phyloP scores from a whole-genome alignment of 208 protist genomes.

The Trypanosoma theileri region DNA sequence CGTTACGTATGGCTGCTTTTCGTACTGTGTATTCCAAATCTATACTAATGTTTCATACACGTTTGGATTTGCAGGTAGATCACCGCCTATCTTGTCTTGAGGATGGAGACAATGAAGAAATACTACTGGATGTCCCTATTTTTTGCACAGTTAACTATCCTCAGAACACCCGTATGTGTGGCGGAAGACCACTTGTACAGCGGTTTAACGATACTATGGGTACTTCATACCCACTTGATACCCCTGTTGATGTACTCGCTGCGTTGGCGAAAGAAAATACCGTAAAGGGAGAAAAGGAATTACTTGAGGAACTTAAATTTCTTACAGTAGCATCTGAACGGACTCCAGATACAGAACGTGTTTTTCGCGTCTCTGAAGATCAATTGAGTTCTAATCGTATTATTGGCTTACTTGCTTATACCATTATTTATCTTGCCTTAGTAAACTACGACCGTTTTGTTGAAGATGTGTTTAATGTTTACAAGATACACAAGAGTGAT shows the following conservation, averaged over 20 bases:
- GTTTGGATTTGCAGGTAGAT: conserved; percentile 86
- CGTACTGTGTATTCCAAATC: conserved; percentile 90
- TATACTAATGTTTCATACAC: conserved; percentile 80
- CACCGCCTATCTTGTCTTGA: conserved; percentile 64
- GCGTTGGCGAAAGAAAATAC: conserved; percentile 66
- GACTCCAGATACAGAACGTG: conserved; percentile 76
- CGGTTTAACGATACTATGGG: conserved; percentile 91
- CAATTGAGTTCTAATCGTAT: conserved; percentile 83
- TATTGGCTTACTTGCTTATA: conserved; percentile 87
- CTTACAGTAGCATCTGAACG: conserved; percentile 64
- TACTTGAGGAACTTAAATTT: conserved; percentile 85
- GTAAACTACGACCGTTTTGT: conserved; percentile 71
- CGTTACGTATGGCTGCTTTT: conserved; percentile 81
- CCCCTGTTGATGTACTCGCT: conserved; percentile 88
- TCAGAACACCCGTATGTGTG: conserved; percentile 75
- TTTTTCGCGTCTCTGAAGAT: conserved; percentile 79
- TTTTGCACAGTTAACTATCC: conserved; percentile 91
- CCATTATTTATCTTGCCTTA: conserved; percentile 86
- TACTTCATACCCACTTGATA: conserved; percentile 84
- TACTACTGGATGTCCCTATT: conserved; percentile 83
- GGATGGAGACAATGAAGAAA: conserved; percentile 65
- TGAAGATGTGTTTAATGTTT: conserved; percentile 80
- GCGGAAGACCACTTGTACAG: conserved; percentile 81
- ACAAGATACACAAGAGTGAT: conserved; percentile 73
- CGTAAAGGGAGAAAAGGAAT: conserved; percentile 66